A percentile compares a stretch with the other conserved stretches of the same genome.
Evolutionary conservation across 2,329 filamentous ascomycete species (phyloP).

Genomic region (Arthrobotrys entomopaga): DNA sequence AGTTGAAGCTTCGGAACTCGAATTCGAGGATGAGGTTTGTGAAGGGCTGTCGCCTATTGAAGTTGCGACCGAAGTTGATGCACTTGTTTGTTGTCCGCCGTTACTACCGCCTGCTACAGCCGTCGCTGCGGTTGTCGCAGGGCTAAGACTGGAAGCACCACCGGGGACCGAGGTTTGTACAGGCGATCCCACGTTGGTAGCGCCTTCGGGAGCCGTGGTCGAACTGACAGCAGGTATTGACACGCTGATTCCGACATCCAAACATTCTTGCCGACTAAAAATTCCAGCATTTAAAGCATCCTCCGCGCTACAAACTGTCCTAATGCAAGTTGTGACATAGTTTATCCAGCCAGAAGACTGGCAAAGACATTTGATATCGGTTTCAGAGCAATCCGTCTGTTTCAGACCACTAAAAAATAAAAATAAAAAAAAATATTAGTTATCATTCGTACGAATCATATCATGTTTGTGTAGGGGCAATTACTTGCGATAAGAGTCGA

Average conservation of each 20-base stretch:
- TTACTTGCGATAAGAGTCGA: background rate
- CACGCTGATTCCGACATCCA: slow-evolving; percentile 11
- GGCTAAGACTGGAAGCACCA: too few relatives aligned
- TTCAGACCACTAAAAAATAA: slow-evolving; percentile 62
- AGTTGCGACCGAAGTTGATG: background rate
- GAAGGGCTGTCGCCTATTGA: background rate
- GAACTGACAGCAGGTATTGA: slow-evolving; percentile 24
- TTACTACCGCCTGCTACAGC: background rate
- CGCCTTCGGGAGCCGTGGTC: background rate
- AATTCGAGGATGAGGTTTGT: background rate
- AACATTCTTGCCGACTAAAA: slow-evolving; percentile 7
- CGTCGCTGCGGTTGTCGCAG: background rate
- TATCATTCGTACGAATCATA: background rate
- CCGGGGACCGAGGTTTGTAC: too few relatives aligned
- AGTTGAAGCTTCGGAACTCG: slow-evolving; percentile 4
- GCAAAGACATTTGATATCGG: slow-evolving; percentile 60
- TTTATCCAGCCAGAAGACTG: slow-evolving; percentile 60
- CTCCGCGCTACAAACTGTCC: slow-evolving; percentile 15
- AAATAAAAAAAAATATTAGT: background rate
- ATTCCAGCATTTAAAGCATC: slow-evolving; percentile 10
- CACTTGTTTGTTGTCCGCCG: background rate
- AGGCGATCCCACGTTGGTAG: too few relatives aligned
- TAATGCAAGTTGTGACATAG: slow-evolving; percentile 10
- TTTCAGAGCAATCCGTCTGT: slow-evolving; percentile 63
- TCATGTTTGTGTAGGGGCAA: background rate